A percentile compares a stretch with the other conserved stretches of the same genome.
Evolutionary conservation across 441 rosid genomes (phyloP).

Genomic region (Pelargonium fulgidum): DNA sequence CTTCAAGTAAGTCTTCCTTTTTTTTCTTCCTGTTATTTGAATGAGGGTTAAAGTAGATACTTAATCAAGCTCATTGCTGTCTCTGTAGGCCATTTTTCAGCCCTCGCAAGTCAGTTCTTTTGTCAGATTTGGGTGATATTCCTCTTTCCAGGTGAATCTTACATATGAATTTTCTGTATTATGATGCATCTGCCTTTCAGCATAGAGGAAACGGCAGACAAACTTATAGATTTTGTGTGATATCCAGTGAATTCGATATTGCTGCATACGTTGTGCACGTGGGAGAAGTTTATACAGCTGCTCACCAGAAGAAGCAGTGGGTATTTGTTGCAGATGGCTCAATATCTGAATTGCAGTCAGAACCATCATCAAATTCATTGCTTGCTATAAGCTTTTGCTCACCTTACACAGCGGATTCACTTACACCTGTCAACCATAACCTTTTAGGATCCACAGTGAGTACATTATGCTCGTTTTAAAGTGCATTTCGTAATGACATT

Average conservation of each 20-base stretch:
- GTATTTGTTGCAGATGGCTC: conserved; percentile 84
- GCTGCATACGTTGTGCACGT: conserved; percentile 66
- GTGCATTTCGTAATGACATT: conserved; percentile 14
- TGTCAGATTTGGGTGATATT: conserved; percentile 67
- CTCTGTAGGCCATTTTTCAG: conserved; percentile 70
- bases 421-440: conserved; percentile 50
- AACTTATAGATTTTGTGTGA: conserved; percentile 11
- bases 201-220: background rate
- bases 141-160: conserved; percentile 65
- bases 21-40: conserved; percentile 14
- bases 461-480: conserved; percentile 15
- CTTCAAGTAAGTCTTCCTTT: conserved; percentile 47
- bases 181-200: conserved; percentile 9
- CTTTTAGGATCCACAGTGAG: conserved; percentile 77
- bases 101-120: conserved; percentile 48
- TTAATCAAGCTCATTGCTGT: conserved; percentile 24
- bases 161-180: conserved; percentile 5
- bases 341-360: conserved; percentile 29
- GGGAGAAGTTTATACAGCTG: conserved; percentile 56
- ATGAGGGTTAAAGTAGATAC: background rate
- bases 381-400: conserved; percentile 84
- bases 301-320: conserved; percentile 75
- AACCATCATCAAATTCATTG: conserved; percentile 45
- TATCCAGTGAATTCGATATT: conserved; percentile 76
- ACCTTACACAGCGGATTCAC: conserved; percentile 38